Conservation (phyloP, 371 early-diverging fungal genomes). For the Mucor sp. region DNA sequence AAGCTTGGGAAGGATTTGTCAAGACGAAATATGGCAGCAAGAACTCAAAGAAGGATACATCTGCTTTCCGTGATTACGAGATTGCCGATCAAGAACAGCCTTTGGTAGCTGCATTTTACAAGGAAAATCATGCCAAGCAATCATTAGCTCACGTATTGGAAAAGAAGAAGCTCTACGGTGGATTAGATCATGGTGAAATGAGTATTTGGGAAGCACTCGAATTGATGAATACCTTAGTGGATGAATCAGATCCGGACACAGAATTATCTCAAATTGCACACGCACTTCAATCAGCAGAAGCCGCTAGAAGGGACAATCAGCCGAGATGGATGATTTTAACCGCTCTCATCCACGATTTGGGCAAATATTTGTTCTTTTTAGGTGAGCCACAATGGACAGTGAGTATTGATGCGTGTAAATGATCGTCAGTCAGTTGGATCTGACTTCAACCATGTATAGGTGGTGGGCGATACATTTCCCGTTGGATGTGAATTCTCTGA, state of each 20-base stretch:
- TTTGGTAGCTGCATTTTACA: constrained; percentile 34
- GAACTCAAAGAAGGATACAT: constrained; percentile 18
- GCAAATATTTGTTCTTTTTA: constrained; percentile 53
- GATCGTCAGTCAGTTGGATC: background rate
- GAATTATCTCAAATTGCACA: constrained; percentile 54
- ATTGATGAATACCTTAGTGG: constrained; percentile 49
- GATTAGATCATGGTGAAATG: constrained; percentile 36
- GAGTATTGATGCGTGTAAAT: constrained; percentile 3
- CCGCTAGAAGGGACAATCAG: constrained; percentile 50
- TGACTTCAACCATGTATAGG: constrained; percentile 11
- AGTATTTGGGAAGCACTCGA: constrained; percentile 60
- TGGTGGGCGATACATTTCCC: constrained; percentile 56
- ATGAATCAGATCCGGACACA: constrained; percentile 56
- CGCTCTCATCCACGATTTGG: constrained; percentile 61
- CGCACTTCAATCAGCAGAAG: constrained; percentile 62
- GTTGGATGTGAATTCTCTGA: constrained; percentile 48
- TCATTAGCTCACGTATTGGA: constrained; percentile 38
- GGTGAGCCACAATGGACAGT: constrained; percentile 63
- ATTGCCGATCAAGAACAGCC: constrained; percentile 29
- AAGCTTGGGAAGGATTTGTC: constrained; percentile 38
- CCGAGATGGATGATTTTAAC: constrained; percentile 59
- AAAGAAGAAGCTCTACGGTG: constrained; percentile 32
- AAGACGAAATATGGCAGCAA: constrained; percentile 33
- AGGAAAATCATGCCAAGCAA: constrained; percentile 48
- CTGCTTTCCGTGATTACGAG: constrained; percentile 31